Conservation (phyloP, 108 stramenopile genomes). For the Epithemia pelagica region DNA sequence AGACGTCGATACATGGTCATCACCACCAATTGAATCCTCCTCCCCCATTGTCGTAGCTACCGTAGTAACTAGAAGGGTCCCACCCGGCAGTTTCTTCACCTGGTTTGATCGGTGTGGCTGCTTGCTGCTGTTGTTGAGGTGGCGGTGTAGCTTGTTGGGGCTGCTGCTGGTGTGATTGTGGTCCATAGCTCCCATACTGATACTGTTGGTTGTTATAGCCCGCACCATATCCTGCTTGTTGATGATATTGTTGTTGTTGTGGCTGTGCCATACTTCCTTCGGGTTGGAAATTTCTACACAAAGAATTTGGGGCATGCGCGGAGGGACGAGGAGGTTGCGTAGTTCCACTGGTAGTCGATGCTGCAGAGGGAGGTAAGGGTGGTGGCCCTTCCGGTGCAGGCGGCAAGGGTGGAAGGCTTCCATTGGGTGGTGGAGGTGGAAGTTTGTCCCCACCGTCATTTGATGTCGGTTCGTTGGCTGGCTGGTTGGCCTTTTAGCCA, state of each 20-base stretch:
- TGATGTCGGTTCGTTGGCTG: slow-evolving; percentile 13
- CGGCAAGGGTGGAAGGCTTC: slow-evolving; percentile 22
- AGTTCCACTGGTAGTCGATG: too few relatives aligned
- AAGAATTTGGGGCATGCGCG: slow-evolving; percentile 14
- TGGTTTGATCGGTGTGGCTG: slow-evolving; percentile 13
- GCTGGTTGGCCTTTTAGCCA: slow-evolving; percentile 56
- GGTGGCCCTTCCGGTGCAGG: slow-evolving; percentile 12
- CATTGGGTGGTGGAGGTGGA: slow-evolving; percentile 22
- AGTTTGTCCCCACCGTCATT: slow-evolving; percentile 7
- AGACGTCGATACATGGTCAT: too few relatives aligned
- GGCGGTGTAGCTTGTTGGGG: slow-evolving; percentile 11
- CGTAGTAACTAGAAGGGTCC: slow-evolving; percentile 64
- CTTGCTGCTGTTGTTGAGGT: slow-evolving; percentile 40
- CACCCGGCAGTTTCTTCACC: slow-evolving; percentile 42
- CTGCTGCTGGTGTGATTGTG: slow-evolving; percentile 13
- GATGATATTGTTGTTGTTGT: slow-evolving; percentile 13
- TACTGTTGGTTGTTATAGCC: slow-evolving; percentile 4
- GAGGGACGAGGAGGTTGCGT: too few relatives aligned
- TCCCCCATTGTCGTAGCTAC: slow-evolving; percentile 36
- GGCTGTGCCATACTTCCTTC: too few relatives aligned
- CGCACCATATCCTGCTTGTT: slow-evolving; percentile 4
- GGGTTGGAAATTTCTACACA: slow-evolving; percentile 13
- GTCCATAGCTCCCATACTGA: background rate
- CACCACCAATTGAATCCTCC: slow-evolving; percentile 92
- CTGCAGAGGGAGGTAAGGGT: too few relatives aligned